phyloP scores from a whole-genome alignment of 2,329 filamentous ascomycete species.

The Arthroderma sp. region DNA sequence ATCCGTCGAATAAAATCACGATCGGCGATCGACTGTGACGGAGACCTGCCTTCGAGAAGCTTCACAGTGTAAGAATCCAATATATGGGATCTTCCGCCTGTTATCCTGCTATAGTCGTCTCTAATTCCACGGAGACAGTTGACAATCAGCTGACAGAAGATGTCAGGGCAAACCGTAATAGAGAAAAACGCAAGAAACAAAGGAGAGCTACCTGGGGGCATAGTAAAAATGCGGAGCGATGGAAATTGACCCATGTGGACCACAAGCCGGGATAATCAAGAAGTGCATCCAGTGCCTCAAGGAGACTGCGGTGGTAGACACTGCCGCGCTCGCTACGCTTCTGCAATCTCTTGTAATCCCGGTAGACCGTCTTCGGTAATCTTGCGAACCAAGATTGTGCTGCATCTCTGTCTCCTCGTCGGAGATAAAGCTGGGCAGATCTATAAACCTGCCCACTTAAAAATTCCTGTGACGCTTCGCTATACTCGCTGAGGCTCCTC shows the following conservation, averaged over 20 bases:
- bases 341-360: not conserved
- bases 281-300: not conserved
- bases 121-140: too few relatives aligned
- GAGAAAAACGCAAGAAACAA: too few relatives aligned
- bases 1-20: not conserved
- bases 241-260: conserved; percentile 2
- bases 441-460: not conserved
- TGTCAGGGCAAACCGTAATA: too few relatives aligned
- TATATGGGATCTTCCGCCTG: not conserved
- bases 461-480: not conserved
- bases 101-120: not conserved
- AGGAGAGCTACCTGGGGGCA: not conserved
- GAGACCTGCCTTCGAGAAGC: not conserved
- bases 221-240: conserved; percentile 4
- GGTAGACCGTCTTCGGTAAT: not conserved
- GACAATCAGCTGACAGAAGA: too few relatives aligned
- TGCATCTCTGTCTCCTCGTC: not conserved
- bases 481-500: not conserved
- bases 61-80: not conserved
- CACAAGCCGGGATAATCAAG: not conserved
- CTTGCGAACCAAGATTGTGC: not conserved
- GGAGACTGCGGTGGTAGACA: not conserved
- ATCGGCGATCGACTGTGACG: not conserved
- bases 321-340: too few relatives aligned
- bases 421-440: not conserved